Evolutionary conservation across 164 flowering plant species (phyloP), one percentile per base, ranked within the genome.

Genomic region (Nymphaea colorata): DNA sequence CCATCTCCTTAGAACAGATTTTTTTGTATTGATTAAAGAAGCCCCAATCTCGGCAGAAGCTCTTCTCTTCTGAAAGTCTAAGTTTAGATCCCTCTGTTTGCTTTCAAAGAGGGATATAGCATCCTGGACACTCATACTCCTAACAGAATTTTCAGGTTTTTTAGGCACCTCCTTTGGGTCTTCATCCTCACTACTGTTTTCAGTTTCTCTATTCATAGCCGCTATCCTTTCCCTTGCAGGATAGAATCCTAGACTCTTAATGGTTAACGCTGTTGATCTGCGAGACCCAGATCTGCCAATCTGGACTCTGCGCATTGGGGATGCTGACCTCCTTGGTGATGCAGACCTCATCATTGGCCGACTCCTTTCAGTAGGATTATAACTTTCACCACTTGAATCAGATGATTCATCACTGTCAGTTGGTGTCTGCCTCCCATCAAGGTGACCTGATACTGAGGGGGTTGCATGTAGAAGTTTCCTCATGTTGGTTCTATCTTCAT

Each of bases 301-400:
- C 75, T 92, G 98, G 44, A 92, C 65, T 77, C 92, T 84, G 18
- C 96, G 79, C 96, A 90, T 89, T 69, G 96, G 98, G 68, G 96
- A 89, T 70, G 98, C 92, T 64, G 94, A 92, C 70, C 98, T 77
- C 82, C 90, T 87, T 42, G 93, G 89, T 45, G 91, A 70, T 68
- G 88, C 86, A 70, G 91, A 83, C 78, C 92, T 81, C 71, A 75
- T 53, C 44, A 84, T 74, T 59, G 85, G 63, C 42, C 96, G 83
- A 73, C 94, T 88, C 82, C 94, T 83, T 78, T 92, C 98, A 7
- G 67, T 78, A 64, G 76, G 68, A 67, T 77, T 74, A 71, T 61
- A 70, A 62, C 83, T 83, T 68, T 82, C 85, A 51, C 77, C 87
- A 76, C 86, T 78, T 57, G 89, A 80, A 70, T 75, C 75, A 64